These are phyloP conservation scores for Camellia lanceoleosa DNA, from an alignment of 148 eudicot genomes.

Conservation along the genomic window DNA sequence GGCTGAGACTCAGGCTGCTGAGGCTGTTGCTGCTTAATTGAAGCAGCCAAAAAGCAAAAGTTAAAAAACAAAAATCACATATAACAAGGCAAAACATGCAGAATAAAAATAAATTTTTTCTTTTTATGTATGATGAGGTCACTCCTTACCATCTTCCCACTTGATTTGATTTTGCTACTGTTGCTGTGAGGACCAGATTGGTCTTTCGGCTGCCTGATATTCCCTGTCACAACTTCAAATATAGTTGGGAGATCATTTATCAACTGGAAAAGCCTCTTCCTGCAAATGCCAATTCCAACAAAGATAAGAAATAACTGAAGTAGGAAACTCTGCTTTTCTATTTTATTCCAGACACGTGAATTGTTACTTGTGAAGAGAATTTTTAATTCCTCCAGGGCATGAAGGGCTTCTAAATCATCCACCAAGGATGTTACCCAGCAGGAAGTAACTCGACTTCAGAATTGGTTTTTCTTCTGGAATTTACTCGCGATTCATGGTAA, in stretches of 20 bases:
- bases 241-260: conserved; percentile 83
- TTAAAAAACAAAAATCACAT: too few relatives aligned
- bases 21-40: conserved; percentile 28
- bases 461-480: background rate
- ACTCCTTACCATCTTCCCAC: conserved; percentile 44
- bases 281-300: conserved; percentile 28
- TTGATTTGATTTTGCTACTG: conserved; percentile 56
- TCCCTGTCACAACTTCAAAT: conserved; percentile 62
- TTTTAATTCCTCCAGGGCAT: background rate
- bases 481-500: background rate
- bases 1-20: conserved; percentile 41
- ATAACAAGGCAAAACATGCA: too few relatives aligned
- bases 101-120: too few relatives aligned
- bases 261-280: conserved; percentile 83
- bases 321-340: background rate
- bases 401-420: background rate
- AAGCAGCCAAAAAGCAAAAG: background rate
- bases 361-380: background rate
- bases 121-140: background rate
- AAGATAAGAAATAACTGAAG: conserved; percentile 19
- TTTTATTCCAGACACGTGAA: background rate
- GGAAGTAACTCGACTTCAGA: background rate
- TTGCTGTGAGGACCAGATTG: conserved; percentile 52
- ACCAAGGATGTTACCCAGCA: background rate
- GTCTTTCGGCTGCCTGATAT: conserved; percentile 46